A percentile compares a stretch with the other conserved stretches of the same genome.
Evolutionary conservation across 2,329 filamentous ascomycete genomes (phyloP).

Genomic region (Trichophyton mentagrophytes): DNA sequence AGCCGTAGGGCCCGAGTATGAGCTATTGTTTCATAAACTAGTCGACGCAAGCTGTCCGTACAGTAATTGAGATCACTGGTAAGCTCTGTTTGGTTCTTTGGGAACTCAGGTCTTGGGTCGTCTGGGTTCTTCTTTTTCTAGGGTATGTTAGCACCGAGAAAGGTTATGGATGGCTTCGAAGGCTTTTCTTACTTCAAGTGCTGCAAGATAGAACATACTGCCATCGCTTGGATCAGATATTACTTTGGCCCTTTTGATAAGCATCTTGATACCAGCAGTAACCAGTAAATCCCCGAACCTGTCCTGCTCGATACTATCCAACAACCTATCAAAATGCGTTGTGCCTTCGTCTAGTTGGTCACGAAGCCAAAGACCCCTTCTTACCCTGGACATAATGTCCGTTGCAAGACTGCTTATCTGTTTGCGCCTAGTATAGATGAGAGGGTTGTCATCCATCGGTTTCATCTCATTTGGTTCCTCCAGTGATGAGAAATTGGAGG

Average conservation of each 20-base stretch:
- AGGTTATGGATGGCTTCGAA: background rate
- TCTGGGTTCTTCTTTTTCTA: constrained; percentile 7
- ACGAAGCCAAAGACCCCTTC: constrained; percentile 22
- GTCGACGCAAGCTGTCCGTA: constrained; percentile 16
- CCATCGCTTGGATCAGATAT: constrained; percentile 19
- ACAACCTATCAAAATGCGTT: constrained; percentile 21
- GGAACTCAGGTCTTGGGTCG: constrained; percentile 9
- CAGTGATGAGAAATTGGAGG: background rate
- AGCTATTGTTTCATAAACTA: constrained; percentile 21
- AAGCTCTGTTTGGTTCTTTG: constrained; percentile 10
- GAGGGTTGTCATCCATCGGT: background rate
- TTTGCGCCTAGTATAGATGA: background rate
- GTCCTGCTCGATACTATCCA: constrained; percentile 17
- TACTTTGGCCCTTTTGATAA: constrained; percentile 15
- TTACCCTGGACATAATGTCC: constrained; percentile 18
- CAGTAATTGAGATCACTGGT: constrained; percentile 15
- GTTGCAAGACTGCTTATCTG: constrained; percentile 17
- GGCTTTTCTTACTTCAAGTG: constrained; percentile 8
- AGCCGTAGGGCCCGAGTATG: constrained; percentile 24
- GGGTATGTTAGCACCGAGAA: background rate
- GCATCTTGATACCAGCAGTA: constrained; percentile 14
- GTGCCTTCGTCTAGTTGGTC: constrained; percentile 15
- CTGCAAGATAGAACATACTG: constrained; percentile 18
- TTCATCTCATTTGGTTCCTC: background rate
- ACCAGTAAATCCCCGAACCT: constrained; percentile 21